phyloP scores from a whole-genome alignment of 768 basidiomycete genomes.

The Pisolithus microcarpus region DNA sequence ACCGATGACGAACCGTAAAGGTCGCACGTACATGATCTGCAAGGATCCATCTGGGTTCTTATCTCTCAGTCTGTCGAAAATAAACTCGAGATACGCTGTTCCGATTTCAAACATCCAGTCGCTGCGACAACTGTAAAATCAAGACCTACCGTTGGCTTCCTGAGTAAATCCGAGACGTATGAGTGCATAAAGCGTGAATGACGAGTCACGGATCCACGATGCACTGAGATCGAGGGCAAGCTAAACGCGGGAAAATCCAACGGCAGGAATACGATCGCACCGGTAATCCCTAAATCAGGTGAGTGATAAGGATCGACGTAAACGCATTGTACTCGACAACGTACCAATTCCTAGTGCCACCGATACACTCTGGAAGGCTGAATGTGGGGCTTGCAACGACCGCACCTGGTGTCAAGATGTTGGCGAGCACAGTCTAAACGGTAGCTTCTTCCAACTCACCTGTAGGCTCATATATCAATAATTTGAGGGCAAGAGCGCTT shows the following conservation, averaged over 20 bases:
- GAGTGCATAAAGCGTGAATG: conserved; percentile 92
- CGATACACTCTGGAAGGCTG: conserved; percentile 86
- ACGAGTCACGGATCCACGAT: conserved; percentile 93
- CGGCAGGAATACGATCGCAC: conserved; percentile 20
- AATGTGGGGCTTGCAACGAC: conserved; percentile 95
- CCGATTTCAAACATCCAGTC: not conserved
- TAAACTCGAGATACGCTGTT: conserved; percentile 84
- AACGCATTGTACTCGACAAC: not conserved
- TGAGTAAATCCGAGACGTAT: conserved; percentile 91
- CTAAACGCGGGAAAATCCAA: not conserved
- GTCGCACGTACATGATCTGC: conserved; percentile 69
- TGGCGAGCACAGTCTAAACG: not conserved
- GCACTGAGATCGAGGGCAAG: conserved; percentile 36
- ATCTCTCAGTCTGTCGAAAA: conserved; percentile 72
- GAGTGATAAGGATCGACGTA: not conserved
- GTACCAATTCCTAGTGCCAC: conserved; percentile 84
- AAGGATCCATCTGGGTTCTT: conserved; percentile 87
- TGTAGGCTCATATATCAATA: conserved; percentile 89
- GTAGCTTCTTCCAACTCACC: conserved; percentile 33
- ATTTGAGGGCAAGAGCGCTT: conserved; percentile 88
- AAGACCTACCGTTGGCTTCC: conserved; percentile 71
- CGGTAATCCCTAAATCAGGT: conserved; percentile 51
- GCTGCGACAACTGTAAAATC: not conserved
- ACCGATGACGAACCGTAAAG: not conserved
- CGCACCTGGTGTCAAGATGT: conserved; percentile 47